Conservation (phyloP, 2,329 filamentous ascomycete species). For the Colletotrichum sp. region DNA sequence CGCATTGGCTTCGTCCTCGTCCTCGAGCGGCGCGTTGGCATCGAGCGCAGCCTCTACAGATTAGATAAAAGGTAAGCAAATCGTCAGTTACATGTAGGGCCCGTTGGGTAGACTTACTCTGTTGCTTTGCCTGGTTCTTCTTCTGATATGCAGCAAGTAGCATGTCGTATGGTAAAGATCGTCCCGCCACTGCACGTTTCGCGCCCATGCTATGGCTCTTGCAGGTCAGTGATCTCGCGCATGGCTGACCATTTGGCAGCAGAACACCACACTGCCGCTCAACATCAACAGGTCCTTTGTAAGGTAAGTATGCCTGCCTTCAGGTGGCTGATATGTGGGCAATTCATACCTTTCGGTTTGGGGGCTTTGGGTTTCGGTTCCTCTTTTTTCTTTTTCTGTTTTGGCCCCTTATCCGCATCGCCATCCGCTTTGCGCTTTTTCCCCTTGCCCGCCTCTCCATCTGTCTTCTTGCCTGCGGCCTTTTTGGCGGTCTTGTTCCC, state of each 20-base stretch:
- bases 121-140: constrained; percentile 98
- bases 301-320: background rate
- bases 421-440: constrained; percentile 81
- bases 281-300: constrained; percentile 81
- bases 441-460: constrained; percentile 65
- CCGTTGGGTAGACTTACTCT: constrained; percentile 67
- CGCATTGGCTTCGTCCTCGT: constrained; percentile 80
- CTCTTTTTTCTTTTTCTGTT: constrained; percentile 94
- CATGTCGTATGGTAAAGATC: constrained; percentile 92
- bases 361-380: constrained; percentile 83
- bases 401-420: constrained; percentile 81
- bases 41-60: constrained; percentile 87
- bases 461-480: constrained; percentile 67
- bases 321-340: background rate
- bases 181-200: constrained; percentile 85
- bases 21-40: constrained; percentile 87
- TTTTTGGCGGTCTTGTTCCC: constrained; percentile 61
- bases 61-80: background rate
- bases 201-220: constrained; percentile 96
- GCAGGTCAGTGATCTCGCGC: constrained; percentile 87
- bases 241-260: constrained; percentile 83
- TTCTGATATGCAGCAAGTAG: constrained; percentile 88
- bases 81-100: background rate
- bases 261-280: constrained; percentile 92
- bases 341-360: constrained; percentile 75